Conservation (phyloP, 768 basidiomycete genomes). For the Boletus reticuloceps region DNA sequence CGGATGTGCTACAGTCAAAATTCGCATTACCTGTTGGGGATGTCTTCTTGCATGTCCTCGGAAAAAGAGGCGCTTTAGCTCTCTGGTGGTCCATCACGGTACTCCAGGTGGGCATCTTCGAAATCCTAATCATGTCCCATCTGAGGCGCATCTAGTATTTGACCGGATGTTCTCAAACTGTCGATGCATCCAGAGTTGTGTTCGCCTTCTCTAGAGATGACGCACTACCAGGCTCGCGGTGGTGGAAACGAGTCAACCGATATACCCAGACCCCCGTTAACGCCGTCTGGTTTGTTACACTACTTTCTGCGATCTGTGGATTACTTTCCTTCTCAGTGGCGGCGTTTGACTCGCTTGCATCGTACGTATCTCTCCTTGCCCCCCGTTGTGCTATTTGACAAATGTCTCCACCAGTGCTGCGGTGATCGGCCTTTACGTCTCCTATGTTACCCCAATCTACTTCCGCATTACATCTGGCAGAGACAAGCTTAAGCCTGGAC, state of each 20-base stretch:
- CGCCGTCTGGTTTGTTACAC: slow-evolving; percentile 40
- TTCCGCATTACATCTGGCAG: slow-evolving; percentile 36
- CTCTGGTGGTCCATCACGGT: slow-evolving; percentile 44
- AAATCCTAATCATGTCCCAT: not conserved
- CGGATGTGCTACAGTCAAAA: slow-evolving; percentile 30
- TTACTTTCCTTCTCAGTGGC: slow-evolving; percentile 32
- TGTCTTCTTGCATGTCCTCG: slow-evolving; percentile 38
- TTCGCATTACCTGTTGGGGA: slow-evolving; percentile 42
- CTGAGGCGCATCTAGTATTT: slow-evolving; percentile 30
- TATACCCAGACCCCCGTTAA: slow-evolving; percentile 36
- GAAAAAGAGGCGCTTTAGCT: slow-evolving; percentile 40
- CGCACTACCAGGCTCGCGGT: slow-evolving; percentile 37
- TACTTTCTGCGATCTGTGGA: slow-evolving; percentile 30
- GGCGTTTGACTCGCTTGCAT: slow-evolving; percentile 34
- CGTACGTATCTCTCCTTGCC: slow-evolving; percentile 20
- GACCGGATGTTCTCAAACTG: slow-evolving; percentile 44
- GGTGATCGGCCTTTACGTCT: slow-evolving; percentile 36
- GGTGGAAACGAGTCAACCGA: slow-evolving; percentile 35
- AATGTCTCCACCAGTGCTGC: slow-evolving; percentile 20
- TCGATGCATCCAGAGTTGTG: slow-evolving; percentile 47
- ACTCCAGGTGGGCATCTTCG: slow-evolving; percentile 34
- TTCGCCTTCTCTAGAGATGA: slow-evolving; percentile 43
- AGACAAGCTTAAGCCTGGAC: slow-evolving; percentile 32
- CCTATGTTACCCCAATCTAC: slow-evolving; percentile 38
- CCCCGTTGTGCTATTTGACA: not conserved